Percentiles rank a stretch among this genome's conserved stretches.
Conservation (phyloP, 768 basidiomycete species). For the Leccinum obscurum region DNA sequence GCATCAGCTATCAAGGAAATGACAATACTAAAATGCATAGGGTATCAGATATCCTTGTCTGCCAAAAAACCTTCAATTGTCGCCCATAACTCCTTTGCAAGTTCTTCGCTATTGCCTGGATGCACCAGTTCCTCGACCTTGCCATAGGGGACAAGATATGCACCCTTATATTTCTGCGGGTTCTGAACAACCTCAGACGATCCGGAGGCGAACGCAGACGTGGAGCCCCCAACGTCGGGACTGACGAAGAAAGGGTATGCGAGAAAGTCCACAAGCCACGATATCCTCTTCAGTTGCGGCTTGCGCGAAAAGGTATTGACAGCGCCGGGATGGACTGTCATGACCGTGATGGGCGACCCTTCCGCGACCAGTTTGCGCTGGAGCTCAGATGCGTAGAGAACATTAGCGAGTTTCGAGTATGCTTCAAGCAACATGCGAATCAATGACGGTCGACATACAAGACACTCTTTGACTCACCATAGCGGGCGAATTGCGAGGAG, state of each 20-base stretch:
- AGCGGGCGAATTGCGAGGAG: conserved; percentile 26
- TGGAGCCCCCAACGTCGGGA: conserved; percentile 29
- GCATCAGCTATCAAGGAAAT: no score
- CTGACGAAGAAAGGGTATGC: neutral
- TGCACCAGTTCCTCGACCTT: conserved; percentile 14
- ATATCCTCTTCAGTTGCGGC: conserved; percentile 17
- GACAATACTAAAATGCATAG: no score
- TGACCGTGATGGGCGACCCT: neutral
- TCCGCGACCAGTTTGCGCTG: conserved; percentile 41
- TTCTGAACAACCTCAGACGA: conserved; percentile 23
- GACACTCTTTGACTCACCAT: conserved; percentile 29
- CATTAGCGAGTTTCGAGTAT: conserved; percentile 50
- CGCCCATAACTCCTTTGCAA: conserved; percentile 33
- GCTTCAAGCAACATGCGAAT: conserved; percentile 30
- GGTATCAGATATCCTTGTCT: conserved; percentile 21
- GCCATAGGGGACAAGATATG: conserved; percentile 34
- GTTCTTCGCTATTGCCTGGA: conserved; percentile 20
- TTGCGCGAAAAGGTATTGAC: conserved; percentile 33
- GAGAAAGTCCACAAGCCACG: conserved; percentile 19
- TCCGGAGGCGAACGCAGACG: conserved; percentile 32
- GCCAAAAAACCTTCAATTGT: conserved; percentile 28
- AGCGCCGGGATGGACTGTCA: conserved; percentile 32
- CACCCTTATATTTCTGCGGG: conserved; percentile 31
- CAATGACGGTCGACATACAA: neutral
- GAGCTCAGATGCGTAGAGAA: conserved; percentile 50